Percentiles rank a stretch among this genome's conserved stretches.
These are phyloP conservation scores for Cydonia oblonga DNA, from an alignment of 331 rosid species.

Conservation along the genomic window DNA sequence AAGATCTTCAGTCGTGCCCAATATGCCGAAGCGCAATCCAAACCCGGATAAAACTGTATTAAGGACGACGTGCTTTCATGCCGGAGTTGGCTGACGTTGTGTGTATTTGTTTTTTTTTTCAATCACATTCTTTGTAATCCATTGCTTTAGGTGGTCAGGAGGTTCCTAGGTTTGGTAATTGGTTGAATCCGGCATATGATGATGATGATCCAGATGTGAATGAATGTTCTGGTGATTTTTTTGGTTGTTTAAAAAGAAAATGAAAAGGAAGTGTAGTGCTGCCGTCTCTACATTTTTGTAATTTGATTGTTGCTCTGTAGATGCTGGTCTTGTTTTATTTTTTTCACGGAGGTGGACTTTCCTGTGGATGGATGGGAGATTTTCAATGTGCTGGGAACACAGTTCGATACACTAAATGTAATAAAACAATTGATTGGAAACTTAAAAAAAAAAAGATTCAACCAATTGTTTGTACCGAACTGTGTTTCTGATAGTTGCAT, in stretches of 20 bases:
- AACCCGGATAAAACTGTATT: constrained; percentile 68
- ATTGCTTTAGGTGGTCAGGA: constrained; percentile 2
- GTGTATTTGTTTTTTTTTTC: neutral
- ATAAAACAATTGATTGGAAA: too few species aligned
- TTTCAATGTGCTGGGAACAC: too few species aligned
- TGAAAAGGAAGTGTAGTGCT: neutral
- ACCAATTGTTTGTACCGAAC: too few species aligned
- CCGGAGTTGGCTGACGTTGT: neutral
- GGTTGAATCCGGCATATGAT: neutral
- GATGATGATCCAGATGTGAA: neutral
- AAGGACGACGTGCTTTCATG: neutral
- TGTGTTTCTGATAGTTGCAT: too few species aligned
- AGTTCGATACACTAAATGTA: too few species aligned
- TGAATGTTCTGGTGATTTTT: neutral
- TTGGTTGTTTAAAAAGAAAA: neutral
- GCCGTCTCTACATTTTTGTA: constrained; percentile 1
- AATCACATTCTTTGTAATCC: constrained; percentile 25
- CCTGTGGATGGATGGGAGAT: too few species aligned
- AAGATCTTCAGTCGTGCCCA: constrained; percentile 51
- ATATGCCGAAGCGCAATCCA: constrained; percentile 56
- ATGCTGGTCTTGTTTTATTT: neutral
- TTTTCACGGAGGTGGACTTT: too few species aligned
- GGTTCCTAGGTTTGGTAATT: neutral
- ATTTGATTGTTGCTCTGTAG: neutral
- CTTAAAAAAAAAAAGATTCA: too few species aligned